phyloP scores from a whole-genome alignment of 1,284 basidiomycete species.

The Meira miltonrushii region DNA sequence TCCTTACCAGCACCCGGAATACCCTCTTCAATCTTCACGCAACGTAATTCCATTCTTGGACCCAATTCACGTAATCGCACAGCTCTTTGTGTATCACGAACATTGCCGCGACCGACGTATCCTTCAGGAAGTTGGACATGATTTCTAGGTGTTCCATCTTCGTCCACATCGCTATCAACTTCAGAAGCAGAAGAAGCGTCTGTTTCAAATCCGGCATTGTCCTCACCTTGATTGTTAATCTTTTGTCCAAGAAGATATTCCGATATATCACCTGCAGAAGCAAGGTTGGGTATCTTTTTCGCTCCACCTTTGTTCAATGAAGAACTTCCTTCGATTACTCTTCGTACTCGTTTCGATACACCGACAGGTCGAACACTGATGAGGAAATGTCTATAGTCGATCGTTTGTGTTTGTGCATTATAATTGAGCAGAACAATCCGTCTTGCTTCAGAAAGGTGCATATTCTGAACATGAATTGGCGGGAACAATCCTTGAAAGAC shows the following conservation, averaged over 20 bases:
- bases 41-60: slow-evolving; percentile 82
- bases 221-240: slow-evolving; percentile 59
- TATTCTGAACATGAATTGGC: slow-evolving; percentile 69
- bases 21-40: slow-evolving; percentile 95
- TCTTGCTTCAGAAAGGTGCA: slow-evolving; percentile 75
- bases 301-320: slow-evolving; percentile 54
- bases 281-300: slow-evolving; percentile 66
- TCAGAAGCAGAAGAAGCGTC: slow-evolving; percentile 55
- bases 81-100: slow-evolving; percentile 80
- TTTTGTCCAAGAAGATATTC: slow-evolving; percentile 74
- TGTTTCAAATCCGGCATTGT: slow-evolving; percentile 57
- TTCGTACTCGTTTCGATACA: slow-evolving; percentile 83
- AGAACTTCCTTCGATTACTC: slow-evolving; percentile 69
- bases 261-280: slow-evolving; percentile 84
- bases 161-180: slow-evolving; percentile 72
- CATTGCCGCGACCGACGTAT: slow-evolving; percentile 90
- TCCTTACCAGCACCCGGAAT: slow-evolving; percentile 49
- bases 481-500: slow-evolving; percentile 84
- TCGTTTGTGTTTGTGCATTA: slow-evolving; percentile 74
- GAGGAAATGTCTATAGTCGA: slow-evolving; percentile 90
- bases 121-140: slow-evolving; percentile 76
- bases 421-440: slow-evolving; percentile 90
- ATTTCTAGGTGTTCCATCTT: slow-evolving; percentile 62
- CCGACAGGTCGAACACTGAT: slow-evolving; percentile 94
- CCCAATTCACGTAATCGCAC: slow-evolving; percentile 90